phyloP scores from a whole-genome alignment of 306 rosid genomes.

The Sphenostylis stenocarpa region DNA sequence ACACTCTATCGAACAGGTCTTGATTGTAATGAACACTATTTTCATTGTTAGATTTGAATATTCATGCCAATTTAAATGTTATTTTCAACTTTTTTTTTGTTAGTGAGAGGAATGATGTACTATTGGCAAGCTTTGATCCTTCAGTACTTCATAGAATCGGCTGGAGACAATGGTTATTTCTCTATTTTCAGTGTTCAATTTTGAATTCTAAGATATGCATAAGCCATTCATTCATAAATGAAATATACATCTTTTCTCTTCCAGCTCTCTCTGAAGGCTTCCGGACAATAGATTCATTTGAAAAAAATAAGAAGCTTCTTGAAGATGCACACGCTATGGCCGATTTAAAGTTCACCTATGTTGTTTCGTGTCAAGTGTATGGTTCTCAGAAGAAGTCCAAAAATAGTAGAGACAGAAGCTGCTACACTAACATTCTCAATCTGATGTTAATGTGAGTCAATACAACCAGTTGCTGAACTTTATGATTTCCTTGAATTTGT shows the following conservation, averaged over 20 bases:
- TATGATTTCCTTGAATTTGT: constrained; percentile 8
- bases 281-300: constrained; percentile 29
- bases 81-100: constrained; percentile 17
- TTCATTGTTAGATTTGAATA: constrained; percentile 16
- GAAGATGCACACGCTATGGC: constrained; percentile 76
- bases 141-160: constrained; percentile 68
- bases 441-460: constrained; percentile 78
- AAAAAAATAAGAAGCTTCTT: constrained; percentile 25
- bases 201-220: constrained; percentile 2
- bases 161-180: constrained; percentile 63
- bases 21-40: constrained; percentile 26
- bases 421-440: constrained; percentile 68
- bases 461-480: constrained; percentile 26
- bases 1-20: constrained; percentile 94
- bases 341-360: constrained; percentile 91
- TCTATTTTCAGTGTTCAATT: constrained; percentile 26
- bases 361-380: constrained; percentile 90
- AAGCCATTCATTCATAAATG: constrained; percentile 15
- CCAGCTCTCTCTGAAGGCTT: constrained; percentile 56
- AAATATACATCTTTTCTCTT: constrained; percentile 28
- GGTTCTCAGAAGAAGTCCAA: constrained; percentile 78
- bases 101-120: constrained; percentile 99
- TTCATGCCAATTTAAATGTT: constrained; percentile 14
- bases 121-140: constrained; percentile 68
- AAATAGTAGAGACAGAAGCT: constrained; percentile 48